Evolutionary conservation across 2,329 filamentous ascomycete species (phyloP), one percentile per base, ranked within the genome.

Genomic region (Sarocladium oryzae): DNA sequence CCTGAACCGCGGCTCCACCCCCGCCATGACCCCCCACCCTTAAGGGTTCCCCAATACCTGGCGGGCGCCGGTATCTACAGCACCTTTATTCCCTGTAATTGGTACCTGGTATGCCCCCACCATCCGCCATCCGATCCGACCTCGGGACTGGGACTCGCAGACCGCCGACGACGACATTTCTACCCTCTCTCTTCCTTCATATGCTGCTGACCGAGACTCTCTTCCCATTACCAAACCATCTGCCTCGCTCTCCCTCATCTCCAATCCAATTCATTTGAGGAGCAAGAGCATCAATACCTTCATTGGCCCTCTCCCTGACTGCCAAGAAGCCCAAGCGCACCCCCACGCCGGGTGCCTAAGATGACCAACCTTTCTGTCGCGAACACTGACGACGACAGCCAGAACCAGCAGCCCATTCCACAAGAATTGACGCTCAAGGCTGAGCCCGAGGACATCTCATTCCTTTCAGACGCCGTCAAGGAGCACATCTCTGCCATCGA

Each of bases 401-500:
- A 23, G 16, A 10, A 10, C 8, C 37, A 41, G 21, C 36, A 20
- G 36, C n/a, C 36, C 11, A 6, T 16, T 4, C 16, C 13, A 13
- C 11, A 40, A 21, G 11, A n/a, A n/a, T n/a, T n/a, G n/a, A 21
- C 16, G 36, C 20, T 8, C 8, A 21, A 28, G n/a, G 11, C 11
- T 18, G 16, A 32, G 5, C 26, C 26, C 4, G 43, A 48, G 10
- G 43, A 30, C n/a, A 16, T 21, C 43, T 33, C 16, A n/a, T 21
- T 23, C 10, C 11, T 48, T 16, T 9, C 43, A 4, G 30, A 49
- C 15, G 46, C 30, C 21, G 46, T 37, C 46, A 49, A 37, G 46
- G 11, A 32, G 15, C 30, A 37, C n/a, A 49, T 49, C 32, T 4
- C 46, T 36, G 30, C 30, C 20, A 26, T 49, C 21, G 57, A 61